Evolutionary conservation across 345 rosid species (phyloP).

Genomic region (Viola odorata): DNA sequence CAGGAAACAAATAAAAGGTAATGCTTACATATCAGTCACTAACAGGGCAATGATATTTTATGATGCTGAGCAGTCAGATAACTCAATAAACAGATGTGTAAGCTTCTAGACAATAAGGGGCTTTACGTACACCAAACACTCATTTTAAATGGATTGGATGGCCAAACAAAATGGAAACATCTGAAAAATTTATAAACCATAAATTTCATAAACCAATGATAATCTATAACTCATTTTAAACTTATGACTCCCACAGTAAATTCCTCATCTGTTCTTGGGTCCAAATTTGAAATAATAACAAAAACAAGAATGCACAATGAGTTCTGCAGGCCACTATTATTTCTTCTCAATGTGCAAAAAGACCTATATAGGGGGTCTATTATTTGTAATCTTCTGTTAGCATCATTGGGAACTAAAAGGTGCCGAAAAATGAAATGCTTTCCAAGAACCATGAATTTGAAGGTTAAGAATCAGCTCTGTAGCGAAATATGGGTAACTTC

Average conservation of each 20-base stretch:
- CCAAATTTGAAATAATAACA: too few relatives aligned
- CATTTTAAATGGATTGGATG: background rate
- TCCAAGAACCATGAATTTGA: background rate
- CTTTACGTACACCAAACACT: background rate
- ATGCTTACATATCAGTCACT: background rate
- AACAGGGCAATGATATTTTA: background rate
- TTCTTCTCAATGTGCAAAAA: background rate
- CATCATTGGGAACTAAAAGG: background rate
- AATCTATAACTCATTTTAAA: too few relatives aligned
- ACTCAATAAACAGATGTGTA: background rate
- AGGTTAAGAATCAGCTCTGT: background rate
- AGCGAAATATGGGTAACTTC: background rate
- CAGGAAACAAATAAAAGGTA: conserved; percentile 5
- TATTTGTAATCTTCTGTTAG: background rate
- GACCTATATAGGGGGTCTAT: background rate
- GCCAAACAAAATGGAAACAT: background rate
- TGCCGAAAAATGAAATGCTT: background rate
- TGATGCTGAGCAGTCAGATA: conserved; percentile 1
- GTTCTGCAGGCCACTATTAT: too few relatives aligned
- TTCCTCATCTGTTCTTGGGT: too few relatives aligned
- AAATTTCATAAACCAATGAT: too few relatives aligned
- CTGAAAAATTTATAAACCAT: background rate
- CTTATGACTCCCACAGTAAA: too few relatives aligned
- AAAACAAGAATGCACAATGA: too few relatives aligned
- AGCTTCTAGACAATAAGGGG: background rate